Evolutionary conservation across 345 rosid genomes (phyloP).

Genomic region (Murraya paniculata): DNA sequence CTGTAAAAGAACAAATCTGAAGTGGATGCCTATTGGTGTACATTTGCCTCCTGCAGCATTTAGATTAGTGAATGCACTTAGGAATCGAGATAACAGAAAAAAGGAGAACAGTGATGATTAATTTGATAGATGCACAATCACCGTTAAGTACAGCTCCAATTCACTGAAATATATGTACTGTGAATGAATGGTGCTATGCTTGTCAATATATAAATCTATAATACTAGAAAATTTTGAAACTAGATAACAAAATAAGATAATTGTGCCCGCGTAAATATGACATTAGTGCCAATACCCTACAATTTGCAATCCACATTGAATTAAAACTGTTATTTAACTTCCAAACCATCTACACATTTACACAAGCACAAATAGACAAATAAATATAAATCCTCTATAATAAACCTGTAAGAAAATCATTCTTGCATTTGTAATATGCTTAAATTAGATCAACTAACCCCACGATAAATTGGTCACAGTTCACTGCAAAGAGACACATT

Average conservation of each 20-base stretch:
- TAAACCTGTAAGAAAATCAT: not conserved
- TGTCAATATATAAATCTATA: too few species aligned
- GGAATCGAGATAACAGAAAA: not conserved
- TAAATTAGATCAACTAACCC: not conserved
- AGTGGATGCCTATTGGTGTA: not conserved
- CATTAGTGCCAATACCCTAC: too few species aligned
- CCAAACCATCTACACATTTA: not conserved
- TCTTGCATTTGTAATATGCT: not conserved
- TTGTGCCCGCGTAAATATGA: too few species aligned
- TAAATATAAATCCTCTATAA: not conserved
- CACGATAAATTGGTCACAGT: not conserved
- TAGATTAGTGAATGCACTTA: not conserved
- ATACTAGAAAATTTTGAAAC: too few species aligned
- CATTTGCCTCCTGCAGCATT: not conserved
- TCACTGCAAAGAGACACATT: not conserved
- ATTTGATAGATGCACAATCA: not conserved
- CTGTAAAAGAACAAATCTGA: not conserved
- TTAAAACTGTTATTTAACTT: not conserved
- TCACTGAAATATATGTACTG: too few species aligned
- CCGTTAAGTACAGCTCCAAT: too few species aligned
- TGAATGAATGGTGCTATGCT: too few species aligned
- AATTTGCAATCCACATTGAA: too few species aligned
- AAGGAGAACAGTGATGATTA: not conserved
- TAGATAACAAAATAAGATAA: too few species aligned
- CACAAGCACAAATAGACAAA: not conserved